These are phyloP conservation scores for Tieghemiomyces parasiticus DNA, from an alignment of 192 early-diverging fungal genomes.

Conservation along the genomic window DNA sequence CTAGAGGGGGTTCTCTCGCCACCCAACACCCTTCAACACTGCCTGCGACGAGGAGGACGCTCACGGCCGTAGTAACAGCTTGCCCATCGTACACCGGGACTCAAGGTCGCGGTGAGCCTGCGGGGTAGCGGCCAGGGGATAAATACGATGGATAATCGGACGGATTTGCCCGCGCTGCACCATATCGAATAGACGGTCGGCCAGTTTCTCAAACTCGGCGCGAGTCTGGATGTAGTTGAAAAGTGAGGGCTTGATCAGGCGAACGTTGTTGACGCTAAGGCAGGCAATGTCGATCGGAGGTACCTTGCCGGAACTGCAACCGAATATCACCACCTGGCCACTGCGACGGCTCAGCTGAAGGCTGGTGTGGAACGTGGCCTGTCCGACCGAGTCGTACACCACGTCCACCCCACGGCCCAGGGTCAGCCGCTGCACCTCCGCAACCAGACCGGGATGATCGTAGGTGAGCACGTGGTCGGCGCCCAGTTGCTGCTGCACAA, in stretches of 20 bases:
- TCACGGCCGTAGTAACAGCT: slow-evolving; percentile 54
- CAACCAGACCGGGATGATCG: slow-evolving; percentile 42
- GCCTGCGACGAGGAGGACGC: too few relatives aligned
- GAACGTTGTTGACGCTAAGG: slow-evolving; percentile 54
- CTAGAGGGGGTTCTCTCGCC: too few relatives aligned
- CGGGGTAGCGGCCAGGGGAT: slow-evolving; percentile 54
- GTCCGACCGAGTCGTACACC: slow-evolving; percentile 88
- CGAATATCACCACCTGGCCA: slow-evolving; percentile 71
- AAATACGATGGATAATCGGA: slow-evolving; percentile 55
- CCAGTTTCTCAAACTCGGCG: slow-evolving; percentile 49
- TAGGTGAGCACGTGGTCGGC: slow-evolving; percentile 64
- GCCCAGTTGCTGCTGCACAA: slow-evolving; percentile 36
- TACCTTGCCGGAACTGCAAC: slow-evolving; percentile 73
- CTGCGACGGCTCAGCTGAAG: slow-evolving; percentile 42
- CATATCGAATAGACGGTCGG: slow-evolving; percentile 41
- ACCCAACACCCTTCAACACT: too few relatives aligned
- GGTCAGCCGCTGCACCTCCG: slow-evolving; percentile 58
- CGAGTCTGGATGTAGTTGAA: slow-evolving; percentile 50
- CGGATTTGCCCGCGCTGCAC: slow-evolving; percentile 41
- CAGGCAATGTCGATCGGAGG: slow-evolving; percentile 39
- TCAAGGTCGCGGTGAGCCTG: slow-evolving; percentile 70
- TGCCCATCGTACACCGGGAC: slow-evolving; percentile 52
- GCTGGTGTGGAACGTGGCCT: slow-evolving; percentile 61
- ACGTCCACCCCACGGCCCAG: slow-evolving; percentile 57
- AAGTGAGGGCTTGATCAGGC: slow-evolving; percentile 55